These are phyloP conservation scores for Pseudozyma hubeiensis DNA, from an alignment of 1,284 basidiomycete species.

Conservation along the genomic window DNA sequence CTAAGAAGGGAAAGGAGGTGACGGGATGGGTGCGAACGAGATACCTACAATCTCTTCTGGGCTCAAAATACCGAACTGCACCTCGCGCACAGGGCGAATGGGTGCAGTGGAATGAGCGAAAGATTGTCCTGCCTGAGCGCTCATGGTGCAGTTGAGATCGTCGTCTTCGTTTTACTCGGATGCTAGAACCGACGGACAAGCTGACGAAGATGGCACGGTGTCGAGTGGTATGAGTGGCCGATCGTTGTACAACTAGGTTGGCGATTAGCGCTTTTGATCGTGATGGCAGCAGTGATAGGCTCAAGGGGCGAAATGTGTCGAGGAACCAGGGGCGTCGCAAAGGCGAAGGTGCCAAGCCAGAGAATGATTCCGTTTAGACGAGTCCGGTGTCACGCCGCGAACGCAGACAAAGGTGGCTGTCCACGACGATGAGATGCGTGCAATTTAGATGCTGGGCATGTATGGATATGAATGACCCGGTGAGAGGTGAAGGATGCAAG, in stretches of 20 bases:
- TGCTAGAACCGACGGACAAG: too few species aligned
- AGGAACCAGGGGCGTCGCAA: neutral
- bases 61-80: slow-evolving; percentile 98
- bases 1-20: neutral
- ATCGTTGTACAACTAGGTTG: too few species aligned
- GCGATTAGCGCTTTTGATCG: too few species aligned
- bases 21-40: slow-evolving; percentile 11
- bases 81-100: slow-evolving; percentile 84
- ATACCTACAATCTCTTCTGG: slow-evolving; percentile 89
- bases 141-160: slow-evolving; percentile 27
- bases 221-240: too few species aligned
- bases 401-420: slow-evolving; percentile 20
- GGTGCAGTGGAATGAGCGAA: slow-evolving; percentile 89
- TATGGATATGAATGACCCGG: slow-evolving; percentile 10
- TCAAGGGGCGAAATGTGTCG: neutral
- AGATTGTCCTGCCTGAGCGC: slow-evolving; percentile 57
- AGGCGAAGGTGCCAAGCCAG: neutral
- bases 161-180: neutral
- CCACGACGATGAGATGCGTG: slow-evolving; percentile 7
- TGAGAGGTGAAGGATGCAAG: neutral
- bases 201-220: too few species aligned
- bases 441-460: slow-evolving; percentile 35
- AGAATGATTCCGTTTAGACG: neutral
- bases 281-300: too few species aligned
- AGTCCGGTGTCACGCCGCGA: slow-evolving; percentile 9